Conservation (phyloP, 768 basidiomycete genomes). For the Mycena epipterygia region DNA sequence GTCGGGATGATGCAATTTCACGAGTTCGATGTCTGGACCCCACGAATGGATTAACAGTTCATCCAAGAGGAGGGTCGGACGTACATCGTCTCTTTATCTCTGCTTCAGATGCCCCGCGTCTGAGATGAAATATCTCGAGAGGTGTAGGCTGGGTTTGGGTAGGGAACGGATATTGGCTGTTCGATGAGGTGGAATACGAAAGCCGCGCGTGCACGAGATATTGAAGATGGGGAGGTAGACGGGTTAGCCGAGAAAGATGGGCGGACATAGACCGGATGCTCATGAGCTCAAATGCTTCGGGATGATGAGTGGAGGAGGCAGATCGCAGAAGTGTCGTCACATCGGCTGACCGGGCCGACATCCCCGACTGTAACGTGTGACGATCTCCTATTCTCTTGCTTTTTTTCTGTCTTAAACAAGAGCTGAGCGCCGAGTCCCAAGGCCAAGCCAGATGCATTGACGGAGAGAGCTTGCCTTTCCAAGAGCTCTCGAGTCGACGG, state of each 20-base stretch:
- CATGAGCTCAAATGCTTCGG: neutral
- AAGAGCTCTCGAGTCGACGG: too few species aligned
- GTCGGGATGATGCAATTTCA: conserved; percentile 67
- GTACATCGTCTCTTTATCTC: conserved; percentile 65
- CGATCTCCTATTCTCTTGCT: too few species aligned
- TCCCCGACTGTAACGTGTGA: too few species aligned
- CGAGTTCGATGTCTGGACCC: conserved; percentile 65
- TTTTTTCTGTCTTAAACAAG: too few species aligned
- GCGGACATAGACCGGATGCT: neutral
- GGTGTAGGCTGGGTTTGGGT: conserved; percentile 56
- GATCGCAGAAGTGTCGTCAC: too few species aligned
- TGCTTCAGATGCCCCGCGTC: conserved; percentile 55
- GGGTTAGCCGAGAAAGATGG: neutral
- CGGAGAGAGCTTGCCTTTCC: too few species aligned
- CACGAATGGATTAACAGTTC: neutral
- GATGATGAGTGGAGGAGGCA: too few species aligned
- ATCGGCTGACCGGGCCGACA: too few species aligned
- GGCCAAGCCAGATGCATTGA: too few species aligned
- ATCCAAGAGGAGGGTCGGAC: conserved; percentile 29
- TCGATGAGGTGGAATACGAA: conserved; percentile 29
- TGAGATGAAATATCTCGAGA: conserved; percentile 65
- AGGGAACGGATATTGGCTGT: conserved; percentile 54
- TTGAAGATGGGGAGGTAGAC: conserved; percentile 23
- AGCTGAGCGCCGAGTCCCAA: too few species aligned
- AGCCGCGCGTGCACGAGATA: conserved; percentile 26